Evolutionary conservation across 768 basidiomycete species (phyloP), one percentile per base, ranked within the genome.

Genomic region (Bullera alba): DNA sequence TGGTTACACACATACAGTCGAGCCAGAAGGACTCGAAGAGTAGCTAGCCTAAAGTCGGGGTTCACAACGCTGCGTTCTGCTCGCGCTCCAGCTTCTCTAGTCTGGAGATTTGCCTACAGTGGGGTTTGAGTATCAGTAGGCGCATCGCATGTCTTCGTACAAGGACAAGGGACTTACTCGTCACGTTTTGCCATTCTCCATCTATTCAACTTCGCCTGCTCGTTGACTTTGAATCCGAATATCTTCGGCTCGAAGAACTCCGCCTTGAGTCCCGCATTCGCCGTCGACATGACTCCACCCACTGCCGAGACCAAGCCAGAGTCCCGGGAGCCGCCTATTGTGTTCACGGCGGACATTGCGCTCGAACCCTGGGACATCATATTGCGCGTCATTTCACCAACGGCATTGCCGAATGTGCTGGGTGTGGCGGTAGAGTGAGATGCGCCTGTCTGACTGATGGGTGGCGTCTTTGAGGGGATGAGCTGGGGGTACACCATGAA

Each of bases 171-270:
- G 23, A 77, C 82, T 52, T 54, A 85, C 89, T 80, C 79, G 73
- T 97, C 92, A 47, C 93, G 75, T 30, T 85, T 80, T 3, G 88
- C 92, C 74, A 90, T 88, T 73, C 97, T 89, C 95, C 95, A 99
- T 63, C 92, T 77, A 69, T 91, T 86, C 60, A 95, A 73, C 73
- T 85, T 92, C 16, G 93, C 93, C 53, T 81, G 83, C 76, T 97
- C 95, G 65, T 96, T 81, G 29, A 97, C 76, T 74, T 91, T 88
- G 79, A 99, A 99, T 1, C 95, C 95, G 73, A 96, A 97, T 46
- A 97, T 92, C 67, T 83, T 83, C 27, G 93, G 92, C 47, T 87
- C 78, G 72, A 95, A 92, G 58, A 89, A 73, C 68, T 97, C 95
- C 23, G 88, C 87, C 75, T 93, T 93, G 50, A 86, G 64, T 6